Percentiles rank a stretch among this genome's conserved stretches.
These are phyloP conservation scores for Torulaspora indica DNA, from an alignment of 805 yeast genomes.

Conservation along the genomic window DNA sequence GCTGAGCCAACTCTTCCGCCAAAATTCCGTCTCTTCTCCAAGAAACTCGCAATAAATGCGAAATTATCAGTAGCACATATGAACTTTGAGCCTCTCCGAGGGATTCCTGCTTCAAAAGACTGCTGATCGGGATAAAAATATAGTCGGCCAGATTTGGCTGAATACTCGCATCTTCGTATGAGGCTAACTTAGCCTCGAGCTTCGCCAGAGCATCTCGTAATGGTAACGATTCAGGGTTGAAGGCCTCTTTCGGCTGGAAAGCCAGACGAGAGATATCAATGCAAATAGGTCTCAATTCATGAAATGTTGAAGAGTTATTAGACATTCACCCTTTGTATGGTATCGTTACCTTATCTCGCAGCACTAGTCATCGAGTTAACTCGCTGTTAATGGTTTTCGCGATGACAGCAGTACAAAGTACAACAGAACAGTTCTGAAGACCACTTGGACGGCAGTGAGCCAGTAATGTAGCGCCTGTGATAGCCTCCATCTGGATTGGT, in stretches of 20 bases:
- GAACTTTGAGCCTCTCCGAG: conserved; percentile 46
- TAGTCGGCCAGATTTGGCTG: conserved; percentile 52
- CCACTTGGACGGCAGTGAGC: no score
- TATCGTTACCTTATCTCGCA: not conserved
- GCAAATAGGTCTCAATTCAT: conserved; percentile 41
- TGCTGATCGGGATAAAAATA: conserved; percentile 56
- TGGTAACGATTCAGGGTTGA: conserved; percentile 33
- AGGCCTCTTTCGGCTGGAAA: conserved; percentile 38
- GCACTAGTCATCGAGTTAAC: conserved; percentile 1
- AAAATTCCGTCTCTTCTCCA: conserved; percentile 44
- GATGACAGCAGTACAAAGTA: not conserved
- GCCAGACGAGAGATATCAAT: conserved; percentile 42
- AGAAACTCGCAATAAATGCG: conserved; percentile 41
- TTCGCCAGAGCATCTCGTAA: conserved; percentile 35
- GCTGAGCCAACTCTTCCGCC: conserved; percentile 39
- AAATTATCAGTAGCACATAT: conserved; percentile 42
- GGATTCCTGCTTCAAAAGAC: conserved; percentile 46
- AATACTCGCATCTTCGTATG: conserved; percentile 17
- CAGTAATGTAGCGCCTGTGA: no score
- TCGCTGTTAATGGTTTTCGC: not conserved
- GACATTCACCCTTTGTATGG: conserved; percentile 6
- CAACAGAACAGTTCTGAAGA: not conserved
- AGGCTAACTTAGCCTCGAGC: conserved; percentile 29
- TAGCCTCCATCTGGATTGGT: no score
- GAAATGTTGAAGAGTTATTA: conserved; percentile 17